phyloP scores from a whole-genome alignment of 2,329 filamentous ascomycete species.

The Didymosphaeria variabile region DNA sequence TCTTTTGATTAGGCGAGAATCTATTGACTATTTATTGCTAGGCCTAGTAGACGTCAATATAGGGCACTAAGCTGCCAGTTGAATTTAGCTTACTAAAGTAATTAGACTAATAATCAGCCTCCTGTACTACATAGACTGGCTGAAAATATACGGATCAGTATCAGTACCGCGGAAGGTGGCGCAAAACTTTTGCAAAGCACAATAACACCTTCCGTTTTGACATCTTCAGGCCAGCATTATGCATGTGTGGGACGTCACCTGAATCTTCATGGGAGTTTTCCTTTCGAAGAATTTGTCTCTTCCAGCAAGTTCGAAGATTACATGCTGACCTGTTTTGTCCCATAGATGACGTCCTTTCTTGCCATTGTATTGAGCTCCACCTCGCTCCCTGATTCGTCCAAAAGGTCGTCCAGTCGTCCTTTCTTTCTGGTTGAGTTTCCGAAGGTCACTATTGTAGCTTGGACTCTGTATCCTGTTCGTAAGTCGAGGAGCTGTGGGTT shows the following conservation, averaged over 20 bases:
- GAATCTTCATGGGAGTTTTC: conserved; percentile 1
- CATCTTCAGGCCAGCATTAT: neutral
- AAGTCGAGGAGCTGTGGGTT: conserved; percentile 24
- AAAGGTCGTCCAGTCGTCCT: conserved; percentile 19
- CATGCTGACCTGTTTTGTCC: conserved; percentile 30
- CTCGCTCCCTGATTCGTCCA: conserved; percentile 33
- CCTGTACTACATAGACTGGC: too few species aligned
- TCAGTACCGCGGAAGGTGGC: too few species aligned
- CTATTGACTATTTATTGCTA: too few species aligned
- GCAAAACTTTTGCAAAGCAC: too few species aligned
- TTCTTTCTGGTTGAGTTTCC: conserved; percentile 18
- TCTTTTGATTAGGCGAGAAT: too few species aligned
- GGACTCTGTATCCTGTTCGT: conserved; percentile 15
- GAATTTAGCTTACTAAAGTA: too few species aligned
- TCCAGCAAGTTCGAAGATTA: conserved; percentile 28
- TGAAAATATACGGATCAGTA: too few species aligned
- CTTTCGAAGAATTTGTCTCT: conserved; percentile 10
- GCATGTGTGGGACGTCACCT: neutral
- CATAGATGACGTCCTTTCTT: conserved; percentile 35
- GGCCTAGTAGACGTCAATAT: too few species aligned
- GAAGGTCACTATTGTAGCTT: conserved; percentile 20
- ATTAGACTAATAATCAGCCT: too few species aligned
- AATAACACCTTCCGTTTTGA: too few species aligned
- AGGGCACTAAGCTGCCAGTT: too few species aligned
- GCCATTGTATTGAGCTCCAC: conserved; percentile 30